Evolutionary conservation across 129 eudicot genomes (phyloP), one percentile per base, ranked within the genome.

Genomic region (Flaveria robusta): DNA sequence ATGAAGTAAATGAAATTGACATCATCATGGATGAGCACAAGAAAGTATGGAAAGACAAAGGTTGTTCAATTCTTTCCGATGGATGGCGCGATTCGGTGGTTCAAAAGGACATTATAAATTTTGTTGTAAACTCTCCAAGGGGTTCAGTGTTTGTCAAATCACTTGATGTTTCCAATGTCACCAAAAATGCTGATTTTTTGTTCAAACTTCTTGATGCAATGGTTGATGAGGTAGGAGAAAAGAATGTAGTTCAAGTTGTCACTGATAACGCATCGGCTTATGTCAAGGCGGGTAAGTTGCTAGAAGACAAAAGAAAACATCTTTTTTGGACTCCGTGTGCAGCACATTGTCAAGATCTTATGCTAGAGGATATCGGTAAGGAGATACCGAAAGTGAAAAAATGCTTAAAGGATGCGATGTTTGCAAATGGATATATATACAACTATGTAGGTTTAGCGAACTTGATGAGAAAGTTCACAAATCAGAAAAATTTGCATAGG

Each of bases 61-160:
- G 72, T 3, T 70, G 74, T 24, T 70, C 78, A 3, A 63, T 82
- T 46, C 56, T 76, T 71, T 27, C 41, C 14, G 73, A 81, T 59
- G 76, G 67, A 24, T 81, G 80, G 80, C 13, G 2, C 1, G 71
- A 74, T 56, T 13, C 4, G 3, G 39, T 14, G 7, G 67, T n/a
- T 12, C 15, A 31, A 0, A 68, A 46, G n/a, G 13, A 58, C 16
- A 13, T 75, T 0, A 19, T 76, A 7, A 49, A 70, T 20, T 75
- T 27, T 27, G 31, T 27, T 27, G 4, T 27, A 27, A 27, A 27
- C 31, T 27, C 31, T 27, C 31, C 31, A 42, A 42, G 11, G 6
- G 46, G 46, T 6, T 42, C 46, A 9, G 46, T 42, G 9, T 42
- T 42, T 6, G 5, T 42, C 9, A 42, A 42, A 42, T 42, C 46